phyloP scores from a whole-genome alignment of 805 yeast genomes.

The Pichia californica region DNA sequence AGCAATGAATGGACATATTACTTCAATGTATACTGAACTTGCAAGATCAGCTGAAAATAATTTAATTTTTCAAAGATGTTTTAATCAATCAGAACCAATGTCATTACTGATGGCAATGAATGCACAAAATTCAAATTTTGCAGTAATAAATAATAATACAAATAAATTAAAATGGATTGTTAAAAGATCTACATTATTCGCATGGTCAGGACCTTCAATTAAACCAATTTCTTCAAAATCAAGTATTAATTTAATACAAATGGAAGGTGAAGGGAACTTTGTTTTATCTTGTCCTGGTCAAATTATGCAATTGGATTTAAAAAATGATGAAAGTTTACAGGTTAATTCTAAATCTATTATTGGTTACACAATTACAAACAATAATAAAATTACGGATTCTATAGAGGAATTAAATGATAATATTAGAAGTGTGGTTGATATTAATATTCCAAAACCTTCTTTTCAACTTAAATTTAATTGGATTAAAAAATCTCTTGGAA shows the following conservation, averaged over 20 bases:
- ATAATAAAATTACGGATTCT: background rate
- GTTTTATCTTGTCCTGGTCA: slow-evolving; percentile 37
- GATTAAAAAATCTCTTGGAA: background rate
- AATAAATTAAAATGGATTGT: slow-evolving; percentile 31
- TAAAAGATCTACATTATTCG: slow-evolving; percentile 33
- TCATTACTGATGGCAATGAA: slow-evolving; percentile 32
- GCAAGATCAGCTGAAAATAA: slow-evolving; percentile 13
- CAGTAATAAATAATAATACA: slow-evolving; percentile 23
- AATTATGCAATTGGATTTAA: slow-evolving; percentile 31
- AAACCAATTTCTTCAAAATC: background rate
- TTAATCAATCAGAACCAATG: slow-evolving; percentile 25
- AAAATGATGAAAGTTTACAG: slow-evolving; percentile 32
- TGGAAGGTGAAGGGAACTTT: slow-evolving; percentile 34
- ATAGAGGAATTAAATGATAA: slow-evolving; percentile 10
- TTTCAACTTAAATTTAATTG: background rate
- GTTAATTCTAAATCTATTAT: slow-evolving; percentile 35
- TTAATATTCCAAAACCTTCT: slow-evolving; percentile 22
- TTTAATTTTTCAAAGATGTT: slow-evolving; percentile 31
- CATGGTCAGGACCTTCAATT: slow-evolving; percentile 37
- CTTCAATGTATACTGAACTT: slow-evolving; percentile 25
- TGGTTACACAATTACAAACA: slow-evolving; percentile 27
- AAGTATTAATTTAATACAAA: slow-evolving; percentile 10
- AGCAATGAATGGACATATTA: slow-evolving; percentile 39
- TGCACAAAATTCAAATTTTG: slow-evolving; percentile 29
- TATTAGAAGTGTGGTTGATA: slow-evolving; percentile 18